Percentiles rank a stretch among this genome's conserved stretches.
Evolutionary conservation across 345 rosid species (phyloP).

Genomic region (Raphanus sativus): DNA sequence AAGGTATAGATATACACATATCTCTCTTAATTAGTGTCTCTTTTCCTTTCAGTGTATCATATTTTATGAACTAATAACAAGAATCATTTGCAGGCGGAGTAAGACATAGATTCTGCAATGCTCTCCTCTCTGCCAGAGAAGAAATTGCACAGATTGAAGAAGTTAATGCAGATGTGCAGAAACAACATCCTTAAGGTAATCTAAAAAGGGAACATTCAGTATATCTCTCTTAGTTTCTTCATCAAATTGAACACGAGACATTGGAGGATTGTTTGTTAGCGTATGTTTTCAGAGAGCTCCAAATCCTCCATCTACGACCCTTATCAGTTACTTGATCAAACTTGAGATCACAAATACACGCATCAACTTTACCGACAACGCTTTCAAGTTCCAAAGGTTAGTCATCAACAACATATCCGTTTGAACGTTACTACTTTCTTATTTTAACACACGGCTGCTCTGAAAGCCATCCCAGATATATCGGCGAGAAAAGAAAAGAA

Average conservation of each 20-base stretch:
- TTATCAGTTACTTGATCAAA: no score
- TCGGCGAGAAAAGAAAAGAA: neutral
- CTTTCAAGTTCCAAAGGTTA: neutral
- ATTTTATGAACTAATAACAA: no score
- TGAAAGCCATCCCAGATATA: neutral
- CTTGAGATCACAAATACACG: no score
- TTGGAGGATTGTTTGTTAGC: no score
- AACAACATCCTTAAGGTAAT: conserved; percentile 86
- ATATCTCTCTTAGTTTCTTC: no score
- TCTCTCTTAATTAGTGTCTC: no score
- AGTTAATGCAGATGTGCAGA: conserved; percentile 80
- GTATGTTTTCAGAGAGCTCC: no score
- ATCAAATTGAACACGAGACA: no score
- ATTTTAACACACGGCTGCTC: neutral
- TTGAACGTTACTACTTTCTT: neutral
- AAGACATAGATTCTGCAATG: conserved; percentile 85
- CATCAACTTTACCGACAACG: no score
- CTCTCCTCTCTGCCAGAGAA: conserved; percentile 93
- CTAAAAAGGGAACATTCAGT: neutral
- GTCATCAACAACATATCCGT: neutral
- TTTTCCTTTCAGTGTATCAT: neutral
- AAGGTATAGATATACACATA: no score
- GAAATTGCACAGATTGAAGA: conserved; percentile 91
- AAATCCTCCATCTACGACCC: no score
- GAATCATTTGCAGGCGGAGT: conserved; percentile 66